Conservation (phyloP, 257 asterid species). For the Przewalskia tangutica region DNA sequence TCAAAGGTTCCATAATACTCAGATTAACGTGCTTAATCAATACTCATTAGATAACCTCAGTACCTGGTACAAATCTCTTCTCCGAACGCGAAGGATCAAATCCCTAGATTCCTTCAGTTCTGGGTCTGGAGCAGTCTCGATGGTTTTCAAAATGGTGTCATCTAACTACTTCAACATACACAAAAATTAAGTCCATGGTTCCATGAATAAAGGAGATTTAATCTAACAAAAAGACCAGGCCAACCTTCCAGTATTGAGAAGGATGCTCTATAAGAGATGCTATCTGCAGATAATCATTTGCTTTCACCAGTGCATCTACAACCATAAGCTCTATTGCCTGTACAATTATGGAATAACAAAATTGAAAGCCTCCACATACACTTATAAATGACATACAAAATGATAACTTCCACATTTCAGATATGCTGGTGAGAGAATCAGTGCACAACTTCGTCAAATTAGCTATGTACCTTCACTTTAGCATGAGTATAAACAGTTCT, state of each 20-base stretch:
- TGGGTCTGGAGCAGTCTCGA: constrained; percentile 70
- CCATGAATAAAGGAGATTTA: not conserved
- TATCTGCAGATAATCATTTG: constrained; percentile 57
- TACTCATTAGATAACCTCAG: constrained; percentile 1
- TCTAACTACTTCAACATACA: constrained; percentile 50
- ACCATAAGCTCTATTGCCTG: constrained; percentile 93
- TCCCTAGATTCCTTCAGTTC: constrained; percentile 79
- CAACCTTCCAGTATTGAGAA: constrained; percentile 85
- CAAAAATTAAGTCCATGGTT: not conserved
- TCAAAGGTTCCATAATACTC: not conserved
- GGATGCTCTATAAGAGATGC: constrained; percentile 80
- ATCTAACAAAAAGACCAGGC: constrained; percentile 15
- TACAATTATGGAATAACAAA: not conserved
- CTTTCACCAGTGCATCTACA: constrained; percentile 80
- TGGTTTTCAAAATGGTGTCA: constrained; percentile 74
- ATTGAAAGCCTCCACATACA: not conserved
- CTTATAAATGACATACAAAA: not conserved
- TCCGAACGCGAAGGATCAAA: constrained; percentile 72
- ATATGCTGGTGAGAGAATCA: not conserved
- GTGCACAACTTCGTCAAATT: not conserved
- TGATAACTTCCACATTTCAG: not conserved
- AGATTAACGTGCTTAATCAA: not conserved
- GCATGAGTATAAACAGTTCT: constrained; percentile 90
- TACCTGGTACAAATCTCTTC: constrained; percentile 87
- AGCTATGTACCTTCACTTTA: constrained; percentile 67